These are phyloP conservation scores for Saitozyma sp. DNA, from an alignment of 768 basidiomycete genomes.

Conservation along the genomic window DNA sequence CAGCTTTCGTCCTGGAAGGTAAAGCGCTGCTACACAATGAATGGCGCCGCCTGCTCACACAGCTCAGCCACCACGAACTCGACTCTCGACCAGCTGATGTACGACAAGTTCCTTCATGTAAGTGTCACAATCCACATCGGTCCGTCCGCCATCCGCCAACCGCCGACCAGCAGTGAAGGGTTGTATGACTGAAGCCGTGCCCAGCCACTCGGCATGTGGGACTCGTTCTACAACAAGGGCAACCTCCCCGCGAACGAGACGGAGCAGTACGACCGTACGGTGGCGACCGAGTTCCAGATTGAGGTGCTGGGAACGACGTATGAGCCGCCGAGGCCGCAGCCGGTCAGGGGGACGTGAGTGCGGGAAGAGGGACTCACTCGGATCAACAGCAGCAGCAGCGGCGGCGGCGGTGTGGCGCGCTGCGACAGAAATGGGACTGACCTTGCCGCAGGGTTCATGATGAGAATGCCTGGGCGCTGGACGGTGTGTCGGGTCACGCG, in stretches of 20 bases:
- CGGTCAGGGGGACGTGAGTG: slow-evolving; percentile 10
- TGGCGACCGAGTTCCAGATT: slow-evolving; percentile 12
- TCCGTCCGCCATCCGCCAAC: too few relatives aligned
- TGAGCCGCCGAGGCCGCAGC: slow-evolving; percentile 12
- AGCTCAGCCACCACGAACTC: too few relatives aligned
- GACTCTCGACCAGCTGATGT: too few relatives aligned
- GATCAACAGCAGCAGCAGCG: too few relatives aligned
- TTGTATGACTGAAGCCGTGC: not conserved
- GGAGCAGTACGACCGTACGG: slow-evolving; percentile 1
- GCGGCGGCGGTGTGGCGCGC: too few relatives aligned
- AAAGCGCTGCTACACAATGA: not conserved
- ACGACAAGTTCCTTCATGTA: too few relatives aligned
- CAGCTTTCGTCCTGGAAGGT: slow-evolving; percentile 9
- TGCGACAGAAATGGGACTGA: not conserved
- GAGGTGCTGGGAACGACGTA: slow-evolving; percentile 8
- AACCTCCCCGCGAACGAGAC: not conserved
- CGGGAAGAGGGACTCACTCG: not conserved
- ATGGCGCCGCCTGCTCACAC: too few relatives aligned
- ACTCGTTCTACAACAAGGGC: slow-evolving; percentile 11
- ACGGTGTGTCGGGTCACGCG: slow-evolving; percentile 13
- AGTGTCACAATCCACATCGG: too few relatives aligned
- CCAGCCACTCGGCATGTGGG: slow-evolving; percentile 8
- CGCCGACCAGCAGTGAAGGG: not conserved
- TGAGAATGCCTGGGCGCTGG: slow-evolving; percentile 16
- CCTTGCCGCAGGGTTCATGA: slow-evolving; percentile 6